phyloP scores from a whole-genome alignment of 2,329 filamentous ascomycete species.

The Torrubiella hemipterigena region DNA sequence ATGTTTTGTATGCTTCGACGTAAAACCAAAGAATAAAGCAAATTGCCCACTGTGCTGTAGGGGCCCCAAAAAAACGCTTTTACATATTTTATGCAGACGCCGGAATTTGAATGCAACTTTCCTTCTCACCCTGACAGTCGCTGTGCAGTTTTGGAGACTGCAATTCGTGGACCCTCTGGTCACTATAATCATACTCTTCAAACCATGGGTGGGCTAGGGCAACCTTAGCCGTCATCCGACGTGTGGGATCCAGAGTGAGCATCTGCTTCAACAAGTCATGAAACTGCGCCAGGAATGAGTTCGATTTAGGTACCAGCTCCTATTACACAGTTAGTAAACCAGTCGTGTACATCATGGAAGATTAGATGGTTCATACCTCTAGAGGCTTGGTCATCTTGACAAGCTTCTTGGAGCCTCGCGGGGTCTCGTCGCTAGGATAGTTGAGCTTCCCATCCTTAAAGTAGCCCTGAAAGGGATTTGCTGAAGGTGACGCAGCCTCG shows the following conservation, averaged over 20 bases:
- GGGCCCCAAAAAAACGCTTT: too few relatives aligned
- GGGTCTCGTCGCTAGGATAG: constrained; percentile 3
- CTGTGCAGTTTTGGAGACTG: too few relatives aligned
- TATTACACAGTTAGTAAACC: not conserved
- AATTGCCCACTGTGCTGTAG: too few relatives aligned
- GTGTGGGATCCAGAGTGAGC: constrained; percentile 47
- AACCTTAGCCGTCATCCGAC: constrained; percentile 47
- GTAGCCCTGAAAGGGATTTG: constrained; percentile 1
- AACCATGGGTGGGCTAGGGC: constrained; percentile 51
- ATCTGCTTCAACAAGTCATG: constrained; percentile 47
- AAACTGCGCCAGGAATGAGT: constrained; percentile 40
- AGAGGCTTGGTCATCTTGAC: not conserved
- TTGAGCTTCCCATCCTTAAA: constrained; percentile 6
- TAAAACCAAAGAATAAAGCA: too few relatives aligned
- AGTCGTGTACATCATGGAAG: too few relatives aligned
- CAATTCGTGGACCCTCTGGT: too few relatives aligned
- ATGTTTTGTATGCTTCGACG: too few relatives aligned
- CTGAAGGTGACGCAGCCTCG: not conserved
- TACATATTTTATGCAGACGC: too few relatives aligned
- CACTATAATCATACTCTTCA: constrained; percentile 33
- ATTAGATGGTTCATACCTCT: not conserved
- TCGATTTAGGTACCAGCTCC: constrained; percentile 43
- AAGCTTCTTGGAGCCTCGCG: constrained; percentile 2
- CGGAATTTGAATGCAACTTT: too few relatives aligned
- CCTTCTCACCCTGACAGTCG: too few relatives aligned